Evolutionary conservation across 768 basidiomycete genomes (phyloP), one percentile per base, ranked within the genome.

Genomic region (Boletellus emodensis): DNA sequence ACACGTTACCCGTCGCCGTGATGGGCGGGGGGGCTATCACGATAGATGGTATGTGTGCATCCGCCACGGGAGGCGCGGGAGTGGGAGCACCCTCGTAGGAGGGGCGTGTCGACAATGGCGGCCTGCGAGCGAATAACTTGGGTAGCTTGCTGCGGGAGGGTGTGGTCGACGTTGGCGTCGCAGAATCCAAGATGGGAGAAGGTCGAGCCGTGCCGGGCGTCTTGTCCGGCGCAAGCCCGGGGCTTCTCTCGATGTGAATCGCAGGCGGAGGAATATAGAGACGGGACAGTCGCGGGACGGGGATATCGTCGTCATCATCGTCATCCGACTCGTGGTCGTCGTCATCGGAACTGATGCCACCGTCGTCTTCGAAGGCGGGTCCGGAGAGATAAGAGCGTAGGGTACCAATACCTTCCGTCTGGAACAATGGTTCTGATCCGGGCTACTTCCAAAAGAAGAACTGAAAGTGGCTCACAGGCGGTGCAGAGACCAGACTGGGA

Each of bases 381-480:
- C 74, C 76, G 4, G 54, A 63, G 17, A 80, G 72, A 62, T 82
- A 71, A 3, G 84, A 85, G 26, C 87, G 85, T 22, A 90, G 71
- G 3, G 92, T 94, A 45, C 91, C 91, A 26, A 93, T 82, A 22
- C 91, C 88, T 68, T 90, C 84, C 10, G 89, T 92, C 90, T 94
- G 43, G 1, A 35, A 30, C 5, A 22, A 47, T 24, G 42, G 30
- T 30, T 43, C 24, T 30, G 15, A 18, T 52, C 7, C 45, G 17
- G 34, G 11, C 12, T 3, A 28, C 9, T 22, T 40, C n/a, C 26
- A 39, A 35, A 40, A 47, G 3, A 33, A 41, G 20, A 17, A 18
- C 3, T 0, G 28, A 35, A 52, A 24, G n/a, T 24, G 28, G 75
- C 85, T 53, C 59, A 90, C 89, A 1, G 91, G 88, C 8, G 89